phyloP scores from a whole-genome alignment of 345 rosid species.

The Aquilaria yunnanensis region DNA sequence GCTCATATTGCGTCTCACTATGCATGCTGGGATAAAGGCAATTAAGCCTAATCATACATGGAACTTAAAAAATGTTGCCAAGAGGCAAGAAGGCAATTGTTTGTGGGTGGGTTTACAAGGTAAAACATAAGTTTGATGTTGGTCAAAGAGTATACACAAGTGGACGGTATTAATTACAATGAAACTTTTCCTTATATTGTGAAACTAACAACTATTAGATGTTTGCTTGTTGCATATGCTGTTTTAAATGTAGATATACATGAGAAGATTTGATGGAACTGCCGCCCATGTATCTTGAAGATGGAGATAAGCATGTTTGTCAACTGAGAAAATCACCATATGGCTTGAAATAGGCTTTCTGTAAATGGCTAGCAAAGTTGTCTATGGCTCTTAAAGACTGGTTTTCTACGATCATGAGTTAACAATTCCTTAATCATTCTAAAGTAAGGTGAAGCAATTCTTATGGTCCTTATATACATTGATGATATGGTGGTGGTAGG shows the following conservation, averaged over 20 bases:
- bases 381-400: neutral
- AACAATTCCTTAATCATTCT: neutral
- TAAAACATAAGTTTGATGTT: neutral
- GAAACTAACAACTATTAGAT: too few relatives aligned
- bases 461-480: neutral
- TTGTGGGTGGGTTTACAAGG: neutral
- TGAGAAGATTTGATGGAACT: too few relatives aligned
- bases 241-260: neutral
- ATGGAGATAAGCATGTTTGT: conserved; percentile 2
- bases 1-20: neutral
- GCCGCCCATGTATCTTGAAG: neutral
- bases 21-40: neutral
- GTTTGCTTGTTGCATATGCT: too few relatives aligned
- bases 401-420: neutral
- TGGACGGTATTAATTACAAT: neutral
- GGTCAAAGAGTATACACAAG: neutral
- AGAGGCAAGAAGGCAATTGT: neutral
- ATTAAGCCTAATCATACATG: neutral
- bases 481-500: neutral
- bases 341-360: conserved; percentile 2
- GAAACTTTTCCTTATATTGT: neutral
- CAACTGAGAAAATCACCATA: neutral
- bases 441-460: neutral
- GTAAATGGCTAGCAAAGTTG: neutral
- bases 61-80: neutral